These are phyloP conservation scores for Coix lacrymajobi DNA, from an alignment of 176 grass and related monocot genomes.

Conservation along the genomic window DNA sequence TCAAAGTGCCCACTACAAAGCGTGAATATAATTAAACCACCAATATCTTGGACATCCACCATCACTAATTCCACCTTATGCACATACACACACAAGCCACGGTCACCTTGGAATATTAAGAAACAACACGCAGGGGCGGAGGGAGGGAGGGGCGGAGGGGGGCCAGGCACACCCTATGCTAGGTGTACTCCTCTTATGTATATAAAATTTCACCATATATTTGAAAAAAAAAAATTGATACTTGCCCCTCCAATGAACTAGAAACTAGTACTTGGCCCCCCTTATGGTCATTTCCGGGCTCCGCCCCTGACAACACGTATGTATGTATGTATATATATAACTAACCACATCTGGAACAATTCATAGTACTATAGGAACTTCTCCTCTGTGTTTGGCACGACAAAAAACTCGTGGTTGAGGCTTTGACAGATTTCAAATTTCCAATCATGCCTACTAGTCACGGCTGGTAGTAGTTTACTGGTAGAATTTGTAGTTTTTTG, in stretches of 20 bases:
- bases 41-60: neutral
- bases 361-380: neutral
- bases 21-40: neutral
- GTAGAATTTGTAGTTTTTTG: slow-evolving; percentile 66
- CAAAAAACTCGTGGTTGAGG: neutral
- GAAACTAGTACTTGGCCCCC: no score
- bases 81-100: neutral
- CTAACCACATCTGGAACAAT: neutral
- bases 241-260: no score
- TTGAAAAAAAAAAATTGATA: no score
- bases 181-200: no score
- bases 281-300: no score
- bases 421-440: neutral
- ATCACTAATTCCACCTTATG: neutral
- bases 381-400: neutral
- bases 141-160: no score
- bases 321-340: neutral
- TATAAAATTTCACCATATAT: no score
- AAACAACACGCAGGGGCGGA: neutral
- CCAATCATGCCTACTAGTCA: neutral
- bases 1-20: neutral
- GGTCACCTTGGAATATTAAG: neutral
- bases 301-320: no score
- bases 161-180: no score
- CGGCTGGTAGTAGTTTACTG: neutral